A percentile compares a stretch with the other conserved stretches of the same genome.
phyloP scores from a whole-genome alignment of 2,329 filamentous ascomycete species.

The Pseudocercospora fijiensis region DNA sequence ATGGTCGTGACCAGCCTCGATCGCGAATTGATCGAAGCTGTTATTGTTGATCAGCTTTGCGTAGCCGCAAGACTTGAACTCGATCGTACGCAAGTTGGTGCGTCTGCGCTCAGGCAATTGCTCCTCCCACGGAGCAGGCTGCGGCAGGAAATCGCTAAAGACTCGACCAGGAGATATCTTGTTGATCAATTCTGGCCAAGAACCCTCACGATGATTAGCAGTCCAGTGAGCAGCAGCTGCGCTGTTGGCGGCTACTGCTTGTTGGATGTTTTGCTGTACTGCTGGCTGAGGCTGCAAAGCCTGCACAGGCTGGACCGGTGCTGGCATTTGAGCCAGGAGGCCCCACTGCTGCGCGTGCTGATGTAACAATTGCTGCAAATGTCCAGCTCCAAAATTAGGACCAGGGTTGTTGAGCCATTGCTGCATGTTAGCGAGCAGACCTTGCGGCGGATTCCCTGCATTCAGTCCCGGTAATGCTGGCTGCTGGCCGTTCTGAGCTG shows the following conservation, averaged over 20 bases:
- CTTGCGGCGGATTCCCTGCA: slow-evolving; percentile 8
- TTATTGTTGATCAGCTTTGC: slow-evolving; percentile 43
- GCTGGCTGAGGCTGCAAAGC: not conserved
- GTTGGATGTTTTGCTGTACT: not conserved
- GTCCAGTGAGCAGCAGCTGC: slow-evolving; percentile 36
- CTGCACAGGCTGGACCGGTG: not conserved
- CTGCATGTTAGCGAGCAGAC: slow-evolving; percentile 5
- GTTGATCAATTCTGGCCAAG: slow-evolving; percentile 54
- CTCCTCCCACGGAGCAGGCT: slow-evolving; percentile 33
- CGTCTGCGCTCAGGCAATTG: slow-evolving; percentile 23
- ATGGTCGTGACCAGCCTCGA: slow-evolving; percentile 33
- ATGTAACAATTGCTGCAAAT: slow-evolving; percentile 14
- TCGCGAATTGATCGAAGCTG: slow-evolving; percentile 37
- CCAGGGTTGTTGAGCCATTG: slow-evolving; percentile 12
- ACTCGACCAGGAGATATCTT: slow-evolving; percentile 51
- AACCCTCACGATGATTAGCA: slow-evolving; percentile 43
- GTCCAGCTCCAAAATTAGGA: not conserved
- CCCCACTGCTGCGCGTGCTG: slow-evolving; percentile 14
- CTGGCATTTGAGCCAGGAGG: not conserved
- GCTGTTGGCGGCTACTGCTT: not conserved
- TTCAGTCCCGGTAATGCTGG: not conserved
- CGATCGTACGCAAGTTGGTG: slow-evolving; percentile 45
- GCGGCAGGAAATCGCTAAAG: slow-evolving; percentile 44
- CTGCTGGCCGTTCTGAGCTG: not conserved
- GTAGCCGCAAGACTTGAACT: slow-evolving; percentile 64